phyloP scores from a whole-genome alignment of 2,329 filamentous ascomycete species.

The Diaporthe vexans region DNA sequence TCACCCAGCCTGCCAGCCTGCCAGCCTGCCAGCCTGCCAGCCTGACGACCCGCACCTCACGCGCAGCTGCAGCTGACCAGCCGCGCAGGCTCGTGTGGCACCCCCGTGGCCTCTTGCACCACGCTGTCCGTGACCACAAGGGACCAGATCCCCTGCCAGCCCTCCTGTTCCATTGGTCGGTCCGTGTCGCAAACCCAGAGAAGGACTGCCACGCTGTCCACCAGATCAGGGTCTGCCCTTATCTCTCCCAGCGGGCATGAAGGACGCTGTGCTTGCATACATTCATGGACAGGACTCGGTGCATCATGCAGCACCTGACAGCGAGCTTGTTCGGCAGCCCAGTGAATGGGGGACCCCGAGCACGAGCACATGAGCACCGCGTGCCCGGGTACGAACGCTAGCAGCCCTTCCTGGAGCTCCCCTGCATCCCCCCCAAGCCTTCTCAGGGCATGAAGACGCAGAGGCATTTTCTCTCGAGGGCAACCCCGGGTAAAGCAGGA shows the following conservation, averaged over 20 bases:
- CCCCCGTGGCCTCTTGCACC: conserved; percentile 19
- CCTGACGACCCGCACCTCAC: conserved; percentile 7
- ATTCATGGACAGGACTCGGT: conserved; percentile 17
- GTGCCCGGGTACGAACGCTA: not conserved
- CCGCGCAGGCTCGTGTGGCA: conserved; percentile 17
- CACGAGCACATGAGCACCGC: not conserved
- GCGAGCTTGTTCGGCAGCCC: not conserved
- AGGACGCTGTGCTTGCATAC: not conserved
- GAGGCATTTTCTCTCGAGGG: conserved; percentile 3
- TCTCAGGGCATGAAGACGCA: conserved; percentile 7
- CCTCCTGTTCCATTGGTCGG: too few species aligned
- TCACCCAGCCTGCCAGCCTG: not conserved
- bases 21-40: too few species aligned
- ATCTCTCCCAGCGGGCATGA: conserved; percentile 38
- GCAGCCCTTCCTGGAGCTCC: conserved; percentile 11
- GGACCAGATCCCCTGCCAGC: conserved; percentile 5
- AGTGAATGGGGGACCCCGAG: not conserved
- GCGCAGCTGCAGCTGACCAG: conserved; percentile 36
- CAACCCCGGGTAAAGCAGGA: not conserved
- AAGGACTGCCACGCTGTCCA: conserved; percentile 22
- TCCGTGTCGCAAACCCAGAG: not conserved
- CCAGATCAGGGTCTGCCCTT: conserved; percentile 21
- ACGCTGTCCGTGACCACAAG: conserved; percentile 37
- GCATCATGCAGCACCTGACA: not conserved
- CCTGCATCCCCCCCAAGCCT: not conserved